phyloP scores from a whole-genome alignment of 2,329 filamentous ascomycete genomes.

The Decorospora gaudefroyi region DNA sequence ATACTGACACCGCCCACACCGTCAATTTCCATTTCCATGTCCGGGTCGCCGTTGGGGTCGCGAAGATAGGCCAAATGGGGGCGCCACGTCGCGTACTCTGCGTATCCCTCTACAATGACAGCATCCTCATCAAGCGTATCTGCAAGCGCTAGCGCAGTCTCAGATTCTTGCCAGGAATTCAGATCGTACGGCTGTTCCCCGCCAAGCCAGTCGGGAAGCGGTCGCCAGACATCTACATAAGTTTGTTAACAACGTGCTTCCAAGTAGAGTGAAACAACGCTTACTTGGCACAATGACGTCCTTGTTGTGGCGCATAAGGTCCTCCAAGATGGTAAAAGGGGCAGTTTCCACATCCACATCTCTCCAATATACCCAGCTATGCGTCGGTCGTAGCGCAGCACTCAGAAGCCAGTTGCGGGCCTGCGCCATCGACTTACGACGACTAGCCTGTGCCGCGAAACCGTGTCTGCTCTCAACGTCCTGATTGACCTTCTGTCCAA shows the following conservation, averaged over 20 bases:
- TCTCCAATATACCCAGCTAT: slow-evolving; percentile 99
- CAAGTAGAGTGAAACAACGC: slow-evolving; percentile 48
- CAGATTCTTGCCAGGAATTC: slow-evolving; percentile 99
- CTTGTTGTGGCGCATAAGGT: slow-evolving; percentile 98
- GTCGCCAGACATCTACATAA: slow-evolving; percentile 79
- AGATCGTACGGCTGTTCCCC: slow-evolving; percentile 98
- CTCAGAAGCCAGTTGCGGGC: slow-evolving; percentile 96
- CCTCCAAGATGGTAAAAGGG: slow-evolving; percentile 93
- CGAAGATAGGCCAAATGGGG: slow-evolving; percentile 95
- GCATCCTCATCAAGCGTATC: slow-evolving; percentile 97
- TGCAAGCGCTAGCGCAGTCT: slow-evolving; percentile 89
- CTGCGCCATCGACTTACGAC: slow-evolving; percentile 96
- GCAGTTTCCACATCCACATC: slow-evolving; percentile 98
- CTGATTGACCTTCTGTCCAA: slow-evolving; percentile 96
- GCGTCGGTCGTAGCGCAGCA: slow-evolving; percentile 87
- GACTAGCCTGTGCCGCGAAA: slow-evolving; percentile 90
- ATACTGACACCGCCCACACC: slow-evolving; percentile 98
- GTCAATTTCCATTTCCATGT: slow-evolving; percentile 99
- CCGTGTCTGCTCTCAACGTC: slow-evolving; percentile 97
- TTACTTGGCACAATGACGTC: slow-evolving; percentile 97
- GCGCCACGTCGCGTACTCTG: slow-evolving; percentile 97
- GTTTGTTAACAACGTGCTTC: slow-evolving; percentile 21
- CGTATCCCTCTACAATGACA: slow-evolving; percentile 98
- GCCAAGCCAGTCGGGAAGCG: slow-evolving; percentile 97
- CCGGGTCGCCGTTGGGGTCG: slow-evolving; percentile 94